These are phyloP conservation scores for Millerago galiae DNA, from an alignment of 805 yeast species.

Conservation along the genomic window DNA sequence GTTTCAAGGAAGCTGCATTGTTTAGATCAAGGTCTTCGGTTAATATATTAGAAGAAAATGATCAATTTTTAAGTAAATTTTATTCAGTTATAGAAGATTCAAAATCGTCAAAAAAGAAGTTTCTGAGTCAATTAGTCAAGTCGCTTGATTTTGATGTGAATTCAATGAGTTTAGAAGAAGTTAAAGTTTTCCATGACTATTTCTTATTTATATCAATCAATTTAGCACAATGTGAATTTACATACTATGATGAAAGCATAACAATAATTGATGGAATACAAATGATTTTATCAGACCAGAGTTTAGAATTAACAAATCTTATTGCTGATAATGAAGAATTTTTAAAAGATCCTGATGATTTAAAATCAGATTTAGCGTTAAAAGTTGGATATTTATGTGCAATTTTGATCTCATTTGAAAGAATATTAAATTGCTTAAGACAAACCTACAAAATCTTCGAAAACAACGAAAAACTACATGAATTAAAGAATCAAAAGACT, in stretches of 20 bases:
- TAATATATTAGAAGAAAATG: slow-evolving; percentile 24
- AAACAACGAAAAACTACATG: slow-evolving; percentile 2
- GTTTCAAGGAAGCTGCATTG: slow-evolving; percentile 46
- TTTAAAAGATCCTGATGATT: background rate
- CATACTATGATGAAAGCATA: slow-evolving; percentile 46
- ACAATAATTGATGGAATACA: slow-evolving; percentile 39
- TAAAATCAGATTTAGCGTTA: background rate
- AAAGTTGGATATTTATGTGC: slow-evolving; percentile 7
- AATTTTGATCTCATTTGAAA: slow-evolving; percentile 3
- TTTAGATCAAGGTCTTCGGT: slow-evolving; percentile 30
- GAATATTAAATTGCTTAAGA: slow-evolving; percentile 4
- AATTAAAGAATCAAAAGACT: slow-evolving; percentile 8
- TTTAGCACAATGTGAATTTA: slow-evolving; percentile 33
- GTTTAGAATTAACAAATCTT: slow-evolving; percentile 4
- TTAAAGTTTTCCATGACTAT: slow-evolving; percentile 20
- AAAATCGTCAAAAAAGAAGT: slow-evolving; percentile 35
- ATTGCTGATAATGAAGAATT: background rate
- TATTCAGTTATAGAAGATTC: slow-evolving; percentile 37
- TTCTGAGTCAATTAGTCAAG: slow-evolving; percentile 30
- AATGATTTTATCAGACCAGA: slow-evolving; percentile 6
- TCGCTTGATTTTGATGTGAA: slow-evolving; percentile 25
- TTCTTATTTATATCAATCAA: slow-evolving; percentile 32
- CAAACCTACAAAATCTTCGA: slow-evolving; percentile 9
- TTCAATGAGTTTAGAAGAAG: slow-evolving; percentile 13
- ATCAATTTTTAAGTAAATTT: slow-evolving; percentile 32